Percentiles rank a stretch among this genome's conserved stretches.
phyloP scores from a whole-genome alignment of 108 stramenopile species.

The Cylindrotheca closterium region DNA sequence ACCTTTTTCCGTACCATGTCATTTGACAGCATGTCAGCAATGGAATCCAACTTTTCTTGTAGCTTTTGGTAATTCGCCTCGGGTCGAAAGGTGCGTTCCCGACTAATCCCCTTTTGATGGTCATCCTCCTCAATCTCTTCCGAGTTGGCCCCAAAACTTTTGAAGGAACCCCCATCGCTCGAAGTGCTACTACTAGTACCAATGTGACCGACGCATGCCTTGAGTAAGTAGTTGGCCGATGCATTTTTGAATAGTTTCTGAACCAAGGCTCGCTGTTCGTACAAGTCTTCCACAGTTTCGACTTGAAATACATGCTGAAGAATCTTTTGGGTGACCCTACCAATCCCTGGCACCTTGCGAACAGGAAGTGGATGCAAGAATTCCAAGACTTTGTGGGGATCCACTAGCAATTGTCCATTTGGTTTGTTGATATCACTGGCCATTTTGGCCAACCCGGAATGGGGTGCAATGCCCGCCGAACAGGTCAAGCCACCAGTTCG shows the following conservation, averaged over 20 bases:
- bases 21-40: slow-evolving; percentile 51
- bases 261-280: slow-evolving; percentile 63
- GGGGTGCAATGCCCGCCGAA: slow-evolving; percentile 91
- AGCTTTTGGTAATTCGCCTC: slow-evolving; percentile 55
- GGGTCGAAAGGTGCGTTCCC: slow-evolving; percentile 88
- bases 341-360: slow-evolving; percentile 89
- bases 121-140: slow-evolving; percentile 5
- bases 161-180: not conserved
- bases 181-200: slow-evolving; percentile 3
- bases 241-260: slow-evolving; percentile 61
- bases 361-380: slow-evolving; percentile 76
- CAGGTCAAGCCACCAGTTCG: slow-evolving; percentile 86
- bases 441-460: slow-evolving; percentile 91
- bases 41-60: slow-evolving; percentile 56
- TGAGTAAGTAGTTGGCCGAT: slow-evolving; percentile 67
- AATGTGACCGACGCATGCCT: slow-evolving; percentile 67
- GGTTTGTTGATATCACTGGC: slow-evolving; percentile 94
- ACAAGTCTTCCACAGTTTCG: slow-evolving; percentile 80
- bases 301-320: slow-evolving; percentile 68
- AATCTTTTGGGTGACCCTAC: slow-evolving; percentile 90
- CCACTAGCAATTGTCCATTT: slow-evolving; percentile 90
- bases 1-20: slow-evolving; percentile 67
- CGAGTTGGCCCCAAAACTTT: slow-evolving; percentile 9
- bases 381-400: slow-evolving; percentile 47
- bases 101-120: slow-evolving; percentile 83